Base-by-base conservation (phyloP, 495 filamentous ascomycete species). In the Daldinia childiae region DNA sequence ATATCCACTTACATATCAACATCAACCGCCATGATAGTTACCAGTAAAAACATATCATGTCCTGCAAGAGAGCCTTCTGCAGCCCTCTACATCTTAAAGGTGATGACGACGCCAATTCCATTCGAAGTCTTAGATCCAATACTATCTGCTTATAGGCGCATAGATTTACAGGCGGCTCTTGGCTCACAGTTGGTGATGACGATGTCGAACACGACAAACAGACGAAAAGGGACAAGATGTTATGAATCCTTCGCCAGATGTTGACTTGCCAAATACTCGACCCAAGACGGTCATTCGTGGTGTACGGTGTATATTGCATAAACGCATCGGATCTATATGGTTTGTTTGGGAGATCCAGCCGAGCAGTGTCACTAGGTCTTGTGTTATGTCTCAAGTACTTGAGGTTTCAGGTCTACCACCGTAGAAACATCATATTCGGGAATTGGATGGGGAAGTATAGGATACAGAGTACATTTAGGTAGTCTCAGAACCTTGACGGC, bases 101-200 rank as follows among this genome's bases (percentile, higher is more conserved):
- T 55, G 71, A 73, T 69, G 50, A 73, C 71, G 71, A 69, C 71
- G 71, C 61, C 61, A 7, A 66, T 69, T 45, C 60, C 51, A 65
- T 57, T 51, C n/a, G n/a, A 66, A 30, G 68, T 24, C 58, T 71
- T 43, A 45, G 27, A 52, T 52, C 71, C 71, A 73, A 73, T 73
- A 59, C 39, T 24, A 41, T 57, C 50, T 61, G 45, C 41, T 45
- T 48, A 58, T 55, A 15, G 11, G 14, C 30, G 34, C 17, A 9
- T 27, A 21, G 50, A 57, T 38, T 55, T 24, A 63, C 56, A 27
- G 50, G 29, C 55, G 50, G 17, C 51, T 62, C 66, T 73, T 66
- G 27, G 62, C 64, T 58, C 30, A 19, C 48, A 56, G n/a, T 68
- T 48, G 66, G 50, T 62, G 71, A 73, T 73, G 71, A 69, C 71